Evolutionary conservation across 768 basidiomycete species (phyloP).

Genomic region (Calocera viscosa): DNA sequence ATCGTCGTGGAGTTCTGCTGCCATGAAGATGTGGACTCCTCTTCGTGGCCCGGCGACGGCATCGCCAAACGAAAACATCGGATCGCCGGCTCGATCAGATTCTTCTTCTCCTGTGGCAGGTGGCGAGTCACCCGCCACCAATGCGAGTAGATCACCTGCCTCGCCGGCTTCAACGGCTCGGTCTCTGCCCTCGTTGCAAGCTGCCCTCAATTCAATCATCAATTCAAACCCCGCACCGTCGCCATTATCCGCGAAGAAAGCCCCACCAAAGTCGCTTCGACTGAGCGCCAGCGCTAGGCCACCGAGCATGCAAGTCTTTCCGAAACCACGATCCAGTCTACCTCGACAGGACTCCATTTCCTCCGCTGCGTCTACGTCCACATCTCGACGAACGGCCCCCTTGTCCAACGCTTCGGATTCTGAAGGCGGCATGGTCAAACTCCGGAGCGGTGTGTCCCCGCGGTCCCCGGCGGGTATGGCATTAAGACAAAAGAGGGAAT

Average conservation of each 20-base stretch:
- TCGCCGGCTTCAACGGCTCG: neutral
- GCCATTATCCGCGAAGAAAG: neutral
- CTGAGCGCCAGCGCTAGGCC: neutral
- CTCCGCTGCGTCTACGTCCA: neutral
- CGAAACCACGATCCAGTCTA: neutral
- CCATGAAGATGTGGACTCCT: neutral
- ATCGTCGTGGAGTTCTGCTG: neutral
- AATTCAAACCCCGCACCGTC: neutral
- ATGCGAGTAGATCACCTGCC: neutral
- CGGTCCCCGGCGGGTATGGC: neutral
- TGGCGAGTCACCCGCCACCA: neutral
- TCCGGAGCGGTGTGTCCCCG: neutral
- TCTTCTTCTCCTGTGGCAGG: neutral
- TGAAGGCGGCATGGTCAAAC: neutral
- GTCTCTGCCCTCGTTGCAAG: neutral
- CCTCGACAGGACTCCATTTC: neutral
- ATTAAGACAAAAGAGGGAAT: neutral
- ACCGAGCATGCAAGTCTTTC: neutral
- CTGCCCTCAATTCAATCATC: neutral
- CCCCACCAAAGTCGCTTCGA: neutral
- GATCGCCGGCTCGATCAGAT: neutral
- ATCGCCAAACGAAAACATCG: neutral
- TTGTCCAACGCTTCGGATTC: neutral
- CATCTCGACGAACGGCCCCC: neutral
- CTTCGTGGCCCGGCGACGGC: neutral